phyloP scores from a whole-genome alignment of 768 basidiomycete species.

The Macrolepiota fuliginosa region DNA sequence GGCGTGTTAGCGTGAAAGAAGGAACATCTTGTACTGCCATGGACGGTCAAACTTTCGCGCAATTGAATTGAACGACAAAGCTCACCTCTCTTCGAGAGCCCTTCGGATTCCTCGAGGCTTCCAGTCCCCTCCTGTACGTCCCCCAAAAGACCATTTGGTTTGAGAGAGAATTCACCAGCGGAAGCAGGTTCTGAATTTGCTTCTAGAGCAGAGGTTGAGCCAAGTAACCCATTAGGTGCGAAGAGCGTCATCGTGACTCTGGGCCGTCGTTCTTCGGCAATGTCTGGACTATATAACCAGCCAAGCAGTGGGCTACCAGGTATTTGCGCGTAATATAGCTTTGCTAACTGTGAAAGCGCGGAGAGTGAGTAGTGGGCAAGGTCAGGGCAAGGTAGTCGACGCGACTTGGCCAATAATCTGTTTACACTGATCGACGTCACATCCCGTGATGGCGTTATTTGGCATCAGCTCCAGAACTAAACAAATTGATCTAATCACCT shows the following conservation, averaged over 20 bases:
- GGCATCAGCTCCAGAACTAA: background rate
- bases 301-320: background rate
- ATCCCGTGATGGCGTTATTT: constrained; percentile 14
- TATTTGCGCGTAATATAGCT: background rate
- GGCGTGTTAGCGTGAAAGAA: constrained; percentile 7
- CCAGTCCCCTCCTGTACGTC: background rate
- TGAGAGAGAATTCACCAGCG: background rate
- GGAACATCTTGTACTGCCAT: background rate
- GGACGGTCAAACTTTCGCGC: background rate
- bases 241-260: constrained; percentile 20
- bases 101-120: background rate
- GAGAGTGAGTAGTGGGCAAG: background rate
- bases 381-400: background rate
- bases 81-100: background rate
- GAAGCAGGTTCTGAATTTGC: background rate
- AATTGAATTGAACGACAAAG: background rate
- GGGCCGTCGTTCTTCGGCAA: background rate
- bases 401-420: constrained; percentile 6
- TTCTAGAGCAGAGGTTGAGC: constrained; percentile 9
- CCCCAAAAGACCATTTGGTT: background rate
- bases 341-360: too few relatives aligned
- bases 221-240: constrained; percentile 27
- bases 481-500: constrained; percentile 6
- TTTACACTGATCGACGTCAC: constrained; percentile 9
- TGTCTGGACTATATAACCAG: background rate